Percentiles rank a stretch among this genome's conserved stretches.
These are phyloP conservation scores for Diaporthe australafricana DNA, from an alignment of 2,329 filamentous ascomycete genomes.

Conservation along the genomic window DNA sequence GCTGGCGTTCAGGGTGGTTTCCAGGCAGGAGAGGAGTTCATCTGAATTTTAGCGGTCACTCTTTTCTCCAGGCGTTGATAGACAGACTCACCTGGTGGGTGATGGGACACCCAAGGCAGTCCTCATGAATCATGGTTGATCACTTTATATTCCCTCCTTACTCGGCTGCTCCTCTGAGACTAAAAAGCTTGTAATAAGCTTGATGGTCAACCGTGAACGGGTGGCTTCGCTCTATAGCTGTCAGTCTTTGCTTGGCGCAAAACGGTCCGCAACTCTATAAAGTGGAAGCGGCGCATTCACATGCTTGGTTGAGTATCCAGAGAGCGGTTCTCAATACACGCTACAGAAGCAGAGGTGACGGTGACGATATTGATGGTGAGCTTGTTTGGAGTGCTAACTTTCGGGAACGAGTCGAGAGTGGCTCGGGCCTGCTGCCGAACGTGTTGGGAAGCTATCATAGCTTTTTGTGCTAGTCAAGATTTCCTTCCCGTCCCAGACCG, in stretches of 20 bases:
- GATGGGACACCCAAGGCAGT: neutral
- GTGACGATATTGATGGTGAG: neutral
- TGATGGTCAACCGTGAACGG: neutral
- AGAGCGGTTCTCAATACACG: too few relatives aligned
- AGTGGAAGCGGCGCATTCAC: neutral
- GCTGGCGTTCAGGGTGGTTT: conserved; percentile 14
- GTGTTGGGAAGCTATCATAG: neutral
- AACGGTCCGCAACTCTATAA: conserved; percentile 12
- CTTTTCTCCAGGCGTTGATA: conserved; percentile 9
- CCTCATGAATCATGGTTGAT: conserved; percentile 19
- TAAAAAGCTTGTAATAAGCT: conserved; percentile 10
- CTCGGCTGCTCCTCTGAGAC: neutral
- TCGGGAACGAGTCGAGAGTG: neutral
- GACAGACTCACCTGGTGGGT: neutral
- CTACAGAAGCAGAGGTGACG: neutral
- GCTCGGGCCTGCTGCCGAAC: neutral
- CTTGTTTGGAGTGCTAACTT: neutral
- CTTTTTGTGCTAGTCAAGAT: neutral
- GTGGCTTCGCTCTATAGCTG: neutral
- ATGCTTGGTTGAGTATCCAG: neutral
- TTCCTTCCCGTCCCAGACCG: neutral
- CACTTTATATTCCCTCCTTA: neutral
- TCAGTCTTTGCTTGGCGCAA: neutral
- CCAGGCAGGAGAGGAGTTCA: conserved; percentile 9
- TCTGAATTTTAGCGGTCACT: neutral